A percentile compares a stretch with the other conserved stretches of the same genome.
Evolutionary conservation across 2,329 filamentous ascomycete genomes (phyloP).

Genomic region (Arthroderma sp.): DNA sequence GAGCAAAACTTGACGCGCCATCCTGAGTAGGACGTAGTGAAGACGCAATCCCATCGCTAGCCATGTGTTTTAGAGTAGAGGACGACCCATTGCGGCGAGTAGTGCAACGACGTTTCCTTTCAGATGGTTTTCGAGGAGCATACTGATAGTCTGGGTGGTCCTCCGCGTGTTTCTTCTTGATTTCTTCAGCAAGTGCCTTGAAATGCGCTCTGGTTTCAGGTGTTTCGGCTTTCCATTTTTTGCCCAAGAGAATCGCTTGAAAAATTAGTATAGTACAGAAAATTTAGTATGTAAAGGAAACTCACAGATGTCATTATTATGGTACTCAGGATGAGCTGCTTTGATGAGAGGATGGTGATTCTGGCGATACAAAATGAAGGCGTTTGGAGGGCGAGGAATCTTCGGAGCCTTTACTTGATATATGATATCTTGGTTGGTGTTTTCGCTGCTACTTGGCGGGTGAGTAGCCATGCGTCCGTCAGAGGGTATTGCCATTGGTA

Average conservation of each 20-base stretch:
- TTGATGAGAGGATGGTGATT: slow-evolving; percentile 29
- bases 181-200: slow-evolving; percentile 28
- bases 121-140: slow-evolving; percentile 35
- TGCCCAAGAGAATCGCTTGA: slow-evolving; percentile 31
- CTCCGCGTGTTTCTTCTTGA: slow-evolving; percentile 30
- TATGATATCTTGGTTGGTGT: slow-evolving; percentile 5
- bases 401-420: slow-evolving; percentile 21
- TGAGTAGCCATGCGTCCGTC: background rate
- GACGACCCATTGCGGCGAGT: slow-evolving; percentile 18
- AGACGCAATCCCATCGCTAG: background rate
- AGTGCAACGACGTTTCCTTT: slow-evolving; percentile 36
- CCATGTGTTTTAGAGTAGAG: slow-evolving; percentile 1
- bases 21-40: background rate
- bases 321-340: slow-evolving; percentile 28
- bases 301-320: slow-evolving; percentile 39
- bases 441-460: background rate
- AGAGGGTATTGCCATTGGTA: slow-evolving; percentile 1
- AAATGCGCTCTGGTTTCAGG: slow-evolving; percentile 28
- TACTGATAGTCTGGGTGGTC: slow-evolving; percentile 37
- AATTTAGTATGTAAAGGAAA: slow-evolving; percentile 4
- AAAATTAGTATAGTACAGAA: slow-evolving; percentile 9
- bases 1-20: background rate
- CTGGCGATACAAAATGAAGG: slow-evolving; percentile 37
- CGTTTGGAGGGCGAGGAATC: slow-evolving; percentile 36
- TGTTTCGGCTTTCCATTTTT: slow-evolving; percentile 31